Base-by-base conservation (phyloP, 2,329 filamentous ascomycete genomes). In the Dothistroma septosporum region DNA sequence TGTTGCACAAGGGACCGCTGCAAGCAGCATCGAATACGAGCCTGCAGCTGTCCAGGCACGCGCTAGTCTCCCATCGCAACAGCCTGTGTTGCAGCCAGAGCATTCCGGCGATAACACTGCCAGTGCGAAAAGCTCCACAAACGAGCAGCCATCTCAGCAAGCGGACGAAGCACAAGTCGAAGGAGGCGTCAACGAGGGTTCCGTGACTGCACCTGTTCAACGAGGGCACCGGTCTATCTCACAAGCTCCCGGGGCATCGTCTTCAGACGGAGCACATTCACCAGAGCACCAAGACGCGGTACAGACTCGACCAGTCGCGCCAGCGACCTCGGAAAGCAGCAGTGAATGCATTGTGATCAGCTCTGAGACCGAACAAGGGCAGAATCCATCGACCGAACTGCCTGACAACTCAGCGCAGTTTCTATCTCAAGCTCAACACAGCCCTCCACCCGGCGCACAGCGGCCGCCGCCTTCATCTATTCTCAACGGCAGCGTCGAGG, bases 371-470 rank as follows among this genome's bases (percentile, higher is more conserved):
- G 46, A 56, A 10, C 35, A 47, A 21, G 46, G 49, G 37, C 31
- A 48, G 32, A 32, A 19, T 33, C 47, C 58, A 9, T 37, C 44
- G 16, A 31, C 35, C 50, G 28, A 35, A n/a, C 24, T 8, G 8
- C n/a, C 31, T 6, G 24, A 55, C 33, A 16, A 22, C 32, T 46
- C 53, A 14, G 19, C 32, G 37, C 21, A 56, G 21, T 47, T 47
- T 32, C 37, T 47, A 11, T 61, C 12, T 53, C 55, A 31, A 60
- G 60, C 35, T 46, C 47, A 33, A 57, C 63, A 58, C 37, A 57
- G 58, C 4, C 64, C 59, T 21, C 65, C 65, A n/a, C 63, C 65
- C 9, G 58, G 64, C 41, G 63, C 53, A 35, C 65, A 66, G 46
- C 58, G 53, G 21, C 63, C 59, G 12, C 55, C 44, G 9, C 53